Conservation (phyloP, 169 alveolate species). For the Plasmodium knowlesi region DNA sequence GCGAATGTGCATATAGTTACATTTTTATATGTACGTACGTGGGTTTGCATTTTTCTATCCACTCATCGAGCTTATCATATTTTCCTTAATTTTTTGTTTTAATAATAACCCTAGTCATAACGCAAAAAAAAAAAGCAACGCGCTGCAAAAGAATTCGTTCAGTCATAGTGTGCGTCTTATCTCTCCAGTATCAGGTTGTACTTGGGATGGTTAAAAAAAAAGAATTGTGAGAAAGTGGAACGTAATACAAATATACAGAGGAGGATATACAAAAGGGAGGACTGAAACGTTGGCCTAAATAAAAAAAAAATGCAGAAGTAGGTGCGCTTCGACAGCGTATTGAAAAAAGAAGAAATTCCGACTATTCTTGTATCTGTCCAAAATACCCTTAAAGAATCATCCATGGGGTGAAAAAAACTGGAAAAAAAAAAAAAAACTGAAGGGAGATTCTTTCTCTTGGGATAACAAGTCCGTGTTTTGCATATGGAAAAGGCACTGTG, state of each 20-base stretch:
- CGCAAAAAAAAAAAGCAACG: background rate
- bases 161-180: background rate
- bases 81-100: background rate
- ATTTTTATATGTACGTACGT: background rate
- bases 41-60: background rate
- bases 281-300: background rate
- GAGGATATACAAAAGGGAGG: background rate
- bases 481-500: background rate
- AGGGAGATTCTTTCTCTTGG: background rate
- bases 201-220: background rate
- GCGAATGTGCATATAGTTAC: background rate
- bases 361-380: background rate
- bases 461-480: background rate
- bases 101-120: background rate
- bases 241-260: background rate
- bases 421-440: background rate
- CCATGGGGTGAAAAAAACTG: background rate
- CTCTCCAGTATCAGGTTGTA: background rate
- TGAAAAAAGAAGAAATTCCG: background rate
- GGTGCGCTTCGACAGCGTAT: background rate
- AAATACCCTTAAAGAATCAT: background rate
- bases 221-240: background rate
- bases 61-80: background rate
- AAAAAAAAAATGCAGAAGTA: background rate
- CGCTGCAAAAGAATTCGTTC: background rate